A percentile compares a stretch with the other conserved stretches of the same genome.
Conservation (phyloP, 1,284 basidiomycete species). For the Trametes sp. region DNA sequence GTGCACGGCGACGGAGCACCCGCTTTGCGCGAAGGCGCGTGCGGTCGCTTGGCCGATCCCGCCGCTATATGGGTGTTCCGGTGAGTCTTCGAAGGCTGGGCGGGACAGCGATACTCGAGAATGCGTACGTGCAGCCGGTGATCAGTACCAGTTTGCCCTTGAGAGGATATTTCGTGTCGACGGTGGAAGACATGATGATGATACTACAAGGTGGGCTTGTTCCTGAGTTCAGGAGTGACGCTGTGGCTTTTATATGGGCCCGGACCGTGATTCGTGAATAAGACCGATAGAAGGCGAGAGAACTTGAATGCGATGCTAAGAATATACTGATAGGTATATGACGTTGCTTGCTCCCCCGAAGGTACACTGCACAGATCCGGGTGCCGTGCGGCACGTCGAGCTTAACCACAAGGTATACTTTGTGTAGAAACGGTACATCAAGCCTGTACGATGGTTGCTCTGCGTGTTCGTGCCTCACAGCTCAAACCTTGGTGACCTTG, state of each 20-base stretch:
- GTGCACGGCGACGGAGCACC: conserved; percentile 61
- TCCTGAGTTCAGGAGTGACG: neutral
- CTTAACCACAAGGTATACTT: no score
- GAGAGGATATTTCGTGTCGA: conserved; percentile 15
- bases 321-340: no score
- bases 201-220: no score
- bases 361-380: no score
- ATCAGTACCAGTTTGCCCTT: conserved; percentile 37
- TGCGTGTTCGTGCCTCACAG: neutral
- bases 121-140: conserved; percentile 46
- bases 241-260: neutral
- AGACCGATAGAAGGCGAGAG: no score
- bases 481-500: conserved; percentile 20
- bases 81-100: neutral
- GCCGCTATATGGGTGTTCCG: conserved; percentile 43
- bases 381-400: no score
- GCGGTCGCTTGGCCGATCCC: conserved; percentile 62
- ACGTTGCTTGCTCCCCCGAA: no score
- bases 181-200: conserved; percentile 3
- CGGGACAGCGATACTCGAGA: neutral
- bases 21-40: conserved; percentile 50
- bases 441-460: neutral
- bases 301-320: no score
- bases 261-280: no score
- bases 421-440: neutral